Conservation (phyloP, 1,139 yeast species). For the Pneumocystis oryctolagi region DNA sequence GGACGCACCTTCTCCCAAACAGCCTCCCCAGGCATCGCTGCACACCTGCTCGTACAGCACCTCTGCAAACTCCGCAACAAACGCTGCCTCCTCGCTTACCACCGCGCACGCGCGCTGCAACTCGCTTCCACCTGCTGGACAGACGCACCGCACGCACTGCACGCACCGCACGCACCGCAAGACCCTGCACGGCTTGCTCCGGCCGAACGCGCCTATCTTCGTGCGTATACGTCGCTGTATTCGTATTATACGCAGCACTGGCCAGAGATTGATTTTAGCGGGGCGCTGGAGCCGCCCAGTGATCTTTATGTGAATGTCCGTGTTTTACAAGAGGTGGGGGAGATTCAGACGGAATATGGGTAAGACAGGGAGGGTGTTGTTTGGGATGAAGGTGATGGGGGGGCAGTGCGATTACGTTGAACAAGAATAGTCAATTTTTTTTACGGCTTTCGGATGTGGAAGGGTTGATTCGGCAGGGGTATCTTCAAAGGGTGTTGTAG, state of each 20-base stretch:
- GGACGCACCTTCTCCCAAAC: constrained; percentile 33
- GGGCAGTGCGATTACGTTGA: constrained; percentile 56
- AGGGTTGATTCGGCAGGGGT: constrained; percentile 85
- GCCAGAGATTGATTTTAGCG: constrained; percentile 77
- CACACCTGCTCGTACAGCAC: constrained; percentile 69
- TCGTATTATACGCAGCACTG: constrained; percentile 65
- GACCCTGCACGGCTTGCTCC: constrained; percentile 25
- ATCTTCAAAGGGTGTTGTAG: constrained; percentile 47
- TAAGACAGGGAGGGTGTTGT: constrained; percentile 9
- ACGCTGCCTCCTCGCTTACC: constrained; percentile 74
- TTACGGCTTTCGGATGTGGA: constrained; percentile 91
- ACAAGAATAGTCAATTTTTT: constrained; percentile 90
- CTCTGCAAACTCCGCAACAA: constrained; percentile 75
- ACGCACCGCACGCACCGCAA: constrained; percentile 27
- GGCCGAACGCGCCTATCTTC: constrained; percentile 65
- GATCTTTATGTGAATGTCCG: constrained; percentile 88
- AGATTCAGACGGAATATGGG: constrained; percentile 93
- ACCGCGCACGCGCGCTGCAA: constrained; percentile 51
- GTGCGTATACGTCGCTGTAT: constrained; percentile 53
- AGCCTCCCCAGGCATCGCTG: constrained; percentile 27
- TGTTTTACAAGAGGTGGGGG: constrained; percentile 88
- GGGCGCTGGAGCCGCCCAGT: constrained; percentile 75
- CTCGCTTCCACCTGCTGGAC: constrained; percentile 64
- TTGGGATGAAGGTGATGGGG: neutral
- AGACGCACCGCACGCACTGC: constrained; percentile 20